Base-by-base conservation (phyloP, 805 yeast genomes). In the Teunomyces barrocoloradensis region DNA sequence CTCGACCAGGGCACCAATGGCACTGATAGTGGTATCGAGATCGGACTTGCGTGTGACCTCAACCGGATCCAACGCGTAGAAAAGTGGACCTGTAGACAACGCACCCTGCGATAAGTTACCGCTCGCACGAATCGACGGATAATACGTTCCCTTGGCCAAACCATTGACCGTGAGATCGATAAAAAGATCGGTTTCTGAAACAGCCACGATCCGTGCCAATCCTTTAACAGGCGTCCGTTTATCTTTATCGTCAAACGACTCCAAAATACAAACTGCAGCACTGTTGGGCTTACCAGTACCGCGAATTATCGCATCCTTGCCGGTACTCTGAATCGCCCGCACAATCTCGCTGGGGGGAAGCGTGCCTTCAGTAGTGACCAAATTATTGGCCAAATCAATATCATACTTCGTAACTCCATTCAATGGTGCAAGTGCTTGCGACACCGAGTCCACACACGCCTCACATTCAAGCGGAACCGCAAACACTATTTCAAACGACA, bases 261-360 rank as follows among this genome's bases (percentile, higher is more conserved):
- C 98, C 47, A 91, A 67, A 42, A 91, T 91, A 54, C 94, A 82
- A 28, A 91, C 98, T 0, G 96, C 97, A 0, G 97, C 96, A 15
- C 87, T 78, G 63, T 91, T 85, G 13, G 95, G 85, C 48, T 73
- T 77, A 3, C 97, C 97, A 0, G 96, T 82, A 5, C 98, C 98
- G 50, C 98, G 75, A 20, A 92, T 85, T 53, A 92, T 88, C 3
- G 96, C 96, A 60, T 92, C 97, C 53, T 82, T 80, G 1, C 97
- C 97, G 2, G 84, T 82, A 1, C 60, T 60, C 63, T 86, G 91
- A 47, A 92, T 79, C 0, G 87, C 79, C 44, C 69, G 69, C 33
- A 90, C 83, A 33, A 91, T 79, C 11, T 64, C 66, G 1, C 96
- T 87, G 1, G 98, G 98, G 4, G 97, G 83, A 3, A 79, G 74